These are phyloP conservation scores for Botrytis galanthina DNA, from an alignment of 2,329 filamentous ascomycete genomes.

Conservation along the genomic window DNA sequence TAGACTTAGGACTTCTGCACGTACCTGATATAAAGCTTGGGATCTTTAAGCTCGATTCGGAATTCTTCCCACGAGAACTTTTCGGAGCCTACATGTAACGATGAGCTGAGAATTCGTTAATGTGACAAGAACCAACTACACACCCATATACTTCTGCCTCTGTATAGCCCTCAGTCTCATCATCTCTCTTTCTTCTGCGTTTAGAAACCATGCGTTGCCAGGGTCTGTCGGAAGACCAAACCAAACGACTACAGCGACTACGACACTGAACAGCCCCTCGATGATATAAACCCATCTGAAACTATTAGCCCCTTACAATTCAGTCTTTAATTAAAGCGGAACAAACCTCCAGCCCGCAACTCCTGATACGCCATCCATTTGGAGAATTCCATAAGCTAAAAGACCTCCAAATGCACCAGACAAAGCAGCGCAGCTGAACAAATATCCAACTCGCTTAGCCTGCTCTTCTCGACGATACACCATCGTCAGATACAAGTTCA, in stretches of 20 bases:
- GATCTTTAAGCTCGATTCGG: constrained; percentile 47
- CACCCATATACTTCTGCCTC: constrained; percentile 43
- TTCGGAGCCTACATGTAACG: constrained; percentile 37
- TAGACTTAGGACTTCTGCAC: not conserved
- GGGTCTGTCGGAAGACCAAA: constrained; percentile 49
- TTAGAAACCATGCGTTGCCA: constrained; percentile 49
- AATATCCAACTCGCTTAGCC: constrained; percentile 52
- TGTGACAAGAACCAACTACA: not conserved
- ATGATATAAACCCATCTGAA: constrained; percentile 48
- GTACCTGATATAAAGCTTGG: constrained; percentile 48
- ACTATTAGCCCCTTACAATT: not conserved
- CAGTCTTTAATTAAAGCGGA: constrained; percentile 34
- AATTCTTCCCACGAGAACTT: constrained; percentile 53
- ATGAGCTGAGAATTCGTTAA: not conserved
- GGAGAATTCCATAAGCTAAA: constrained; percentile 50
- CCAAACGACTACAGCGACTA: constrained; percentile 46
- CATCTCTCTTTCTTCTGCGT: constrained; percentile 47
- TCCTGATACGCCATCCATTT: constrained; percentile 47
- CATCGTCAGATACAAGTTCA: constrained; percentile 51
- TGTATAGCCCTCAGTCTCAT: constrained; percentile 50
- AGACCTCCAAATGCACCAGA: constrained; percentile 52
- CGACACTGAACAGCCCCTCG: constrained; percentile 47
- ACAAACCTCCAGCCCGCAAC: constrained; percentile 48
- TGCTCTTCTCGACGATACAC: constrained; percentile 57
- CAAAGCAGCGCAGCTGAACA: constrained; percentile 53